Base-by-base conservation (phyloP, 208 protist genomes). In the Acanthamoeba lenticulata region DNA sequence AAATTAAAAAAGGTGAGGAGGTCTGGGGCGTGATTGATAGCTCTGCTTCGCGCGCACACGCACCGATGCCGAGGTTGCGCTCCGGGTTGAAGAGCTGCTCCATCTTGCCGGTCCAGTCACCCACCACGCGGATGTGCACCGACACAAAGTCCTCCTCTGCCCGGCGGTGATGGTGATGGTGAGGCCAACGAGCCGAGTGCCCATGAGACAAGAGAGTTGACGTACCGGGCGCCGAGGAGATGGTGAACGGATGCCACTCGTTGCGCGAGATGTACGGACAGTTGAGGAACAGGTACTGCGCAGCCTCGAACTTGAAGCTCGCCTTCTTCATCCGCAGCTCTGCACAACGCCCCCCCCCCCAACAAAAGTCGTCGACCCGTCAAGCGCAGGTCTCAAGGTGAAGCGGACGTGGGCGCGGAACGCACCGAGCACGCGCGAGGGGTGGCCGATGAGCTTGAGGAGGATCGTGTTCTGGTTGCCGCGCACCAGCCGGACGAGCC, bases 161-260 rank as follows among this genome's bases (percentile, higher is more conserved):
- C 9, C 45, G 45, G 45, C 5, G 15, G 45, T 52, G 45, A n/a
- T n/a, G n/a, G n/a, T n/a, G n/a, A n/a, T n/a, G n/a, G n/a, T n/a
- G n/a, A n/a, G 45, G 13, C 60, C 60, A 69, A 69, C 5, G 27
- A 69, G 60, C 5, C 96, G 94, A 29, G 97, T 95, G 81, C 11
- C 2, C n/a, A 34, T 1, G 97, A 96, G 38, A 97, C 77, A n/a
- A 19, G 47, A 77, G 42, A 96, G 62, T 24, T 79, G 90, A 42
- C 94, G 47, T 97, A 95, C 81, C 97, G 95, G 27, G 98, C 97
- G 47, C 96, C 69, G 96, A 98, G 0, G 96, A 97, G 69, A 98
- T 98, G 6, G 98, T 98, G 77, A 98, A 98, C 11, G 98, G 98
- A 95, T 98, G 98, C 97, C 97, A 98, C 95, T 98, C 96, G 29